phyloP scores from a whole-genome alignment of 2,329 filamentous ascomycete species.

The Botrytis cinerea region DNA sequence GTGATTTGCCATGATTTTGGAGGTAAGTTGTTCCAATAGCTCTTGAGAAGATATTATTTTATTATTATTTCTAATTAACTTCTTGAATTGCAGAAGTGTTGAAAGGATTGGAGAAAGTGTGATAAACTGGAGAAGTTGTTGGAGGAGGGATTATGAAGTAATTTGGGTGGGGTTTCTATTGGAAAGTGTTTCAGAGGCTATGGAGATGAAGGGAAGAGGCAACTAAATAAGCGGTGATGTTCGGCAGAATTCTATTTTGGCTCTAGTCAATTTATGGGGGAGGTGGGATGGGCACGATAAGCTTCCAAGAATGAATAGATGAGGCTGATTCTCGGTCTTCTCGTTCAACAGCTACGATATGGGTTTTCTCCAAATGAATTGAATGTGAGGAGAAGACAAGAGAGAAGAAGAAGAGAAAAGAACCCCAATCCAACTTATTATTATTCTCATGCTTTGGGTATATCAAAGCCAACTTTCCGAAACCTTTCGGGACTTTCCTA shows the following conservation, averaged over 20 bases:
- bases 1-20: slow-evolving; percentile 69
- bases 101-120: background rate
- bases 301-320: background rate
- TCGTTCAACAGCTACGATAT: background rate
- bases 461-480: slow-evolving; percentile 1
- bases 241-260: background rate
- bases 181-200: background rate
- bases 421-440: too few species aligned
- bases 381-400: background rate
- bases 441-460: slow-evolving; percentile 16
- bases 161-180: slow-evolving; percentile 6
- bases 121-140: background rate
- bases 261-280: background rate
- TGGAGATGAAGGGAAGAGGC: background rate
- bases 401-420: background rate
- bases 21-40: background rate
- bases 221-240: background rate
- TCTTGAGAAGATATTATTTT: background rate
- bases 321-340: background rate
- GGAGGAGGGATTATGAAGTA: background rate
- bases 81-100: background rate
- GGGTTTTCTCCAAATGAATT: background rate
- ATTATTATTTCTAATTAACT: background rate
- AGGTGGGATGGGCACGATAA: too few species aligned
- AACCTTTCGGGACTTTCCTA: slow-evolving; percentile 11